Percentiles rank a stretch among this genome's conserved stretches.
Evolutionary conservation across 306 rosid species (phyloP).

Genomic region (Fragaria ananassa): DNA sequence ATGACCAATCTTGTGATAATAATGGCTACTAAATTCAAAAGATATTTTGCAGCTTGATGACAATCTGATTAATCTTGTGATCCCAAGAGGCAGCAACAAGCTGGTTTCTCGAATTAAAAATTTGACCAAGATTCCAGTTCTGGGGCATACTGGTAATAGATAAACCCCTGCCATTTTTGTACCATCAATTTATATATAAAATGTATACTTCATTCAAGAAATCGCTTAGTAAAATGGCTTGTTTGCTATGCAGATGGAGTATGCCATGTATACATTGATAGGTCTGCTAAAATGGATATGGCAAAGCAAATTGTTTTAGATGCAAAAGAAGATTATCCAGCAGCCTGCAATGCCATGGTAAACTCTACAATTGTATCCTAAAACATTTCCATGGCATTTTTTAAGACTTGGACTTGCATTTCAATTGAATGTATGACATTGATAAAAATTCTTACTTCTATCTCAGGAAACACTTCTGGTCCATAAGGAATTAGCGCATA

Average conservation of each 20-base stretch:
- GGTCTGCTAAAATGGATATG: constrained; percentile 85
- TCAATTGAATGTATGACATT: neutral
- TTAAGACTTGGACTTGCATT: neutral
- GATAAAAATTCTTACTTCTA: neutral
- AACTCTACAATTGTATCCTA: constrained; percentile 14
- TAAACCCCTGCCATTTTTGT: constrained; percentile 4
- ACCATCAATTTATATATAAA: neutral
- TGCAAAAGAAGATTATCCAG: constrained; percentile 90
- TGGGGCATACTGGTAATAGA: constrained; percentile 92
- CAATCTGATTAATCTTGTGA: constrained; percentile 76
- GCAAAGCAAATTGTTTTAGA: constrained; percentile 74
- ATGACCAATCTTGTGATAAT: constrained; percentile 22
- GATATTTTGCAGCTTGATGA: constrained; percentile 69
- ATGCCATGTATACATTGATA: constrained; percentile 89
- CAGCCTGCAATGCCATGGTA: constrained; percentile 99
- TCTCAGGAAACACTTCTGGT: constrained; percentile 91
- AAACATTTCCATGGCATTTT: neutral
- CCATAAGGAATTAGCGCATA: constrained; percentile 58
- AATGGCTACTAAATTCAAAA: constrained; percentile 14
- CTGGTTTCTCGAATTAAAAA: constrained; percentile 85
- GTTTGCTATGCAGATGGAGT: constrained; percentile 72
- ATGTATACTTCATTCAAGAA: constrained; percentile 29
- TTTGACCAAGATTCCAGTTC: constrained; percentile 91
- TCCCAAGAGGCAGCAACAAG: constrained; percentile 97
- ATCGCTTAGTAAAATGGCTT: constrained; percentile 19